Evolutionary conservation across 2,329 filamentous ascomycete genomes (phyloP), one percentile per base, ranked within the genome.

Genomic region (Rutstroemia sp.): DNA sequence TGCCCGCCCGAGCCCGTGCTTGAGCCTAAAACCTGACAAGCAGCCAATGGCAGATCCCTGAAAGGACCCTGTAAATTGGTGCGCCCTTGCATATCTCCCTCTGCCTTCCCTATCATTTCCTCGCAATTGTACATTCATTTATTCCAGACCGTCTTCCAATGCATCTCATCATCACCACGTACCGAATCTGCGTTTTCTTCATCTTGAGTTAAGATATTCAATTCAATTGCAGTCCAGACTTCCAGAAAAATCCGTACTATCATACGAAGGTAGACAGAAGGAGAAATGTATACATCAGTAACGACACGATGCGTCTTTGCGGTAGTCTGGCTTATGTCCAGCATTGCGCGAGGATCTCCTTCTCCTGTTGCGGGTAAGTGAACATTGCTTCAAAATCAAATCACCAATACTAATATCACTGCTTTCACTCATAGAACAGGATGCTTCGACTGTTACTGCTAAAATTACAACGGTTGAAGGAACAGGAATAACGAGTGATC

Each of bases 381-480:
- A 1, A 4, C 12, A 19, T 8, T 14, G 8, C 39, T 17, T 14
- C 30, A 10, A 6, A 42, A 4, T 17, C n/a, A 17, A 42, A 42
- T n/a, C 39, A 17, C 16, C 4, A 42, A 17, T 42, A 3, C 39
- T 42, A 19, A 42, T 42, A 17, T n/a, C 19, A 42, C 39, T 42
- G 7, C 19, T 19, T n/a, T 42, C 46, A 50, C 52, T 54, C 19
- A 56, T 45, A 19, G 19, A 19, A 19, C 19, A 19, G 3, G 19
- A 19, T 3, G 58, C 59, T 2, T 63, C 66, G 19, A 68, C 65
- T 3, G 60, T 65, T 27, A 67, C 64, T 14, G 64, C 66, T 1
- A 54, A 60, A 42, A 46, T 64, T 41, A 65, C 61, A 19, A 64
- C 60, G 5, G 55, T 66, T 12, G 59, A 60, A 42, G 61, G 64